phyloP scores from a whole-genome alignment of 2,329 filamentous ascomycete species.

The Neonectria hederae region DNA sequence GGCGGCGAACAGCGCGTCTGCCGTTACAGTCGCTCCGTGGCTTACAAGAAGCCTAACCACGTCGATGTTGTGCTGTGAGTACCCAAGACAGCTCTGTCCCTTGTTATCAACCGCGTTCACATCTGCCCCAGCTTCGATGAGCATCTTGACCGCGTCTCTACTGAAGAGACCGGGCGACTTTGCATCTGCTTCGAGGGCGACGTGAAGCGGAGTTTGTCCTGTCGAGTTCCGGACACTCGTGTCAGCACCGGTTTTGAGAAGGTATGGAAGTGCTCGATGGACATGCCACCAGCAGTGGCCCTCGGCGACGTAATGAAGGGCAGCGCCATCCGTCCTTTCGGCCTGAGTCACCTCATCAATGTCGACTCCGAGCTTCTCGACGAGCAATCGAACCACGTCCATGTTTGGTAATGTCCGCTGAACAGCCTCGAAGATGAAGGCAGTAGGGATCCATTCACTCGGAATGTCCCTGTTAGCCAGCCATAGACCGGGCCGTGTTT shows the following conservation, averaged over 20 bases:
- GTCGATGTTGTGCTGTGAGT: conserved; percentile 7
- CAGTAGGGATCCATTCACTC: background rate
- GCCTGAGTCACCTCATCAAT: conserved; percentile 37
- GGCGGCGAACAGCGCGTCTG: conserved; percentile 27
- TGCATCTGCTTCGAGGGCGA: conserved; percentile 18
- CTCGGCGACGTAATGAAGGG: conserved; percentile 23
- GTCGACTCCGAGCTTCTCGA: conserved; percentile 46
- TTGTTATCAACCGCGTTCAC: conserved; percentile 27
- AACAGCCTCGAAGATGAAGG: conserved; percentile 43
- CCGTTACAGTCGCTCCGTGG: conserved; percentile 27
- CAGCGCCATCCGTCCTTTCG: conserved; percentile 19
- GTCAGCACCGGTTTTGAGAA: conserved; percentile 30
- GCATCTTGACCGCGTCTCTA: conserved; percentile 27
- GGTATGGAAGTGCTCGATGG: conserved; percentile 35
- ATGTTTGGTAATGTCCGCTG: conserved; percentile 47
- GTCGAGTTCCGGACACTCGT: conserved; percentile 17
- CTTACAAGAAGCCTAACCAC: conserved; percentile 25
- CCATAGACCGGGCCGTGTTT: conserved; percentile 31
- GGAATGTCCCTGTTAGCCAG: conserved; percentile 10
- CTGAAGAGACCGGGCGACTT: conserved; percentile 14
- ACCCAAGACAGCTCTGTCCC: conserved; percentile 24
- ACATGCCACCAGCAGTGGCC: conserved; percentile 37
- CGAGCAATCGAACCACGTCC: conserved; percentile 46
- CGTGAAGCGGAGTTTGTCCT: conserved; percentile 32
- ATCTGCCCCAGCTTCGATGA: conserved; percentile 37